phyloP scores from a whole-genome alignment of 306 rosid genomes.

The Medicago lupulina region DNA sequence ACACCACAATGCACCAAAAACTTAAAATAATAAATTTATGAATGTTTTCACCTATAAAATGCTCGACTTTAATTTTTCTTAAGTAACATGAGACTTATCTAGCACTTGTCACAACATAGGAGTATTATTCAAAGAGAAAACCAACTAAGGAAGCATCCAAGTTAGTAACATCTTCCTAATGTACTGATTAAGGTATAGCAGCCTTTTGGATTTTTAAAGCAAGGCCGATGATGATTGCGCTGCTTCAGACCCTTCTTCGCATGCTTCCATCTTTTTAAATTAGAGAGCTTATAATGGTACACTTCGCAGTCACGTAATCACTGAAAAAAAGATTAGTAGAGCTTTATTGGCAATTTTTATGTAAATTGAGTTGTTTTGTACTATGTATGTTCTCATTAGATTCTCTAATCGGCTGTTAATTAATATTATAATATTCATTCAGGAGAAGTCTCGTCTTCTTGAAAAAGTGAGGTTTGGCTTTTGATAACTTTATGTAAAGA shows the following conservation, averaged over 20 bases:
- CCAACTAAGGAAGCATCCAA: conserved; percentile 41
- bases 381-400: conserved; percentile 43
- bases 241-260: conserved; percentile 50
- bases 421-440: conserved; percentile 18
- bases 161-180: conserved; percentile 39
- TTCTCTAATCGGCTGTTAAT: conserved; percentile 47
- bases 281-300: conserved; percentile 7
- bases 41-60: too few species aligned
- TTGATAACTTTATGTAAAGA: conserved; percentile 59
- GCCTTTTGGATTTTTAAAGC: conserved; percentile 48
- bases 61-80: too few species aligned
- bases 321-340: conserved; percentile 7
- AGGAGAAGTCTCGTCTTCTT: conserved; percentile 41
- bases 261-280: conserved; percentile 56
- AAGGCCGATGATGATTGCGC: conserved; percentile 52
- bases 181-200: conserved; percentile 17
- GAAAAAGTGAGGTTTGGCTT: conserved; percentile 45
- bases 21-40: too few species aligned
- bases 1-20: too few species aligned
- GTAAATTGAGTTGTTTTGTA: conserved; percentile 40
- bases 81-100: too few species aligned
- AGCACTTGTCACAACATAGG: too few species aligned
- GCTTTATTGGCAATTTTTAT: conserved; percentile 35
- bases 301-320: conserved; percentile 17
- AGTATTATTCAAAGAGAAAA: background rate